Percentiles rank a stretch among this genome's conserved stretches.
Evolutionary conservation across 2,329 filamentous ascomycete species (phyloP).

Genomic region (Penicillium sp.): DNA sequence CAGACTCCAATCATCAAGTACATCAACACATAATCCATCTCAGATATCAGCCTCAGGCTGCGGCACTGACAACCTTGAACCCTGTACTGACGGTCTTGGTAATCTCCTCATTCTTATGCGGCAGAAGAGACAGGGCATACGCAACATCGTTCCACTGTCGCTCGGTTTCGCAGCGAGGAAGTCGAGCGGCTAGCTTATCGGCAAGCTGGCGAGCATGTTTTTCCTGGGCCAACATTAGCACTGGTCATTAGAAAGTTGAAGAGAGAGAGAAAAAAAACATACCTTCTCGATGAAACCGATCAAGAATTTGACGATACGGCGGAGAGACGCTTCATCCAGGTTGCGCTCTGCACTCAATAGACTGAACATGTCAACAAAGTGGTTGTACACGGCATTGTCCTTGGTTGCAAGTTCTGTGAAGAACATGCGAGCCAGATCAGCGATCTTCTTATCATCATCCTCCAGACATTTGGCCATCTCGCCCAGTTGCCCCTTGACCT

Average conservation of each 20-base stretch:
- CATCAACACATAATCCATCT: slow-evolving; percentile 13
- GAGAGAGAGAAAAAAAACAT: slow-evolving; percentile 28
- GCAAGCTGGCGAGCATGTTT: slow-evolving; percentile 95
- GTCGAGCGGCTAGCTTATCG: slow-evolving; percentile 83
- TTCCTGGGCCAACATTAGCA: slow-evolving; percentile 58
- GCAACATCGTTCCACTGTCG: slow-evolving; percentile 97
- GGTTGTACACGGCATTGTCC: slow-evolving; percentile 98
- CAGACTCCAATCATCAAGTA: slow-evolving; percentile 13
- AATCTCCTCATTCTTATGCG: slow-evolving; percentile 62
- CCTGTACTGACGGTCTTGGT: slow-evolving; percentile 43
- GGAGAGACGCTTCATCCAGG: slow-evolving; percentile 81
- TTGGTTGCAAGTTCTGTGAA: slow-evolving; percentile 97
- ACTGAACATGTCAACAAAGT: slow-evolving; percentile 99
- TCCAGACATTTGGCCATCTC: slow-evolving; percentile 99
- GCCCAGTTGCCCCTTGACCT: slow-evolving; percentile 96
- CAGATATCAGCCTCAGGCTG: slow-evolving; percentile 55
- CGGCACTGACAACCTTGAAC: slow-evolving; percentile 62
- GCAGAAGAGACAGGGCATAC: slow-evolving; percentile 81
- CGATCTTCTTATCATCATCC: slow-evolving; percentile 90
- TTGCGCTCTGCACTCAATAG: slow-evolving; percentile 77
- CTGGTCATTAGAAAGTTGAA: not conserved
- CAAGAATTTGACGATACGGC: slow-evolving; percentile 84
- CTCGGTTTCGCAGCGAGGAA: slow-evolving; percentile 84
- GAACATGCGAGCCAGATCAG: slow-evolving; percentile 95
- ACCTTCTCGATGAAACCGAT: slow-evolving; percentile 98